Percentiles rank a stretch among this genome's conserved stretches.
Conservation (phyloP, 1,139 yeast species). For the Yamadazyma diospyri region DNA sequence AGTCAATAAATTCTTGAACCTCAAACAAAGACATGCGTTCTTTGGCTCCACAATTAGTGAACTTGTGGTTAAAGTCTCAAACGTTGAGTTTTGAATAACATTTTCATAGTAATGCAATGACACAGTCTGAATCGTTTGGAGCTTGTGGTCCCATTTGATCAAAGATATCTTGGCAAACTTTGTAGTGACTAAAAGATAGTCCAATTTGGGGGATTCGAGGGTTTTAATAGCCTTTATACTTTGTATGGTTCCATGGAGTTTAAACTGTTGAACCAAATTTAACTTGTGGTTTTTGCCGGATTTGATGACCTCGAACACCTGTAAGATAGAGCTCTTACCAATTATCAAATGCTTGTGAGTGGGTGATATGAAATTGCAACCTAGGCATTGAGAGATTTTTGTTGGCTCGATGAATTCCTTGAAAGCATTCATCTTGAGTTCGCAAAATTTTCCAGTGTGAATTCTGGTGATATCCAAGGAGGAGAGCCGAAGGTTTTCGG, state of each 20-base stretch:
- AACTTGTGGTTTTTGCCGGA: slow-evolving; percentile 33
- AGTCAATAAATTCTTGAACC: slow-evolving; percentile 70
- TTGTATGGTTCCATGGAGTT: slow-evolving; percentile 66
- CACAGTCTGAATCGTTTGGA: slow-evolving; percentile 56
- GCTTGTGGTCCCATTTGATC: slow-evolving; percentile 62
- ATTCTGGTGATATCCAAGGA: slow-evolving; percentile 1
- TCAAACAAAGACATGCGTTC: slow-evolving; percentile 57
- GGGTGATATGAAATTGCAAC: slow-evolving; percentile 59
- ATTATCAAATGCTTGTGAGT: slow-evolving; percentile 55
- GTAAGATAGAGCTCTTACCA: slow-evolving; percentile 70
- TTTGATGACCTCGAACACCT: slow-evolving; percentile 52
- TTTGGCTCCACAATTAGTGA: slow-evolving; percentile 64
- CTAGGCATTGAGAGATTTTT: slow-evolving; percentile 59
- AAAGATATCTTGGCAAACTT: slow-evolving; percentile 75
- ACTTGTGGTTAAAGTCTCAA: slow-evolving; percentile 44
- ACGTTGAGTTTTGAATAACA: slow-evolving; percentile 51
- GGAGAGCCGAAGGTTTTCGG: no score
- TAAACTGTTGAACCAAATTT: slow-evolving; percentile 60
- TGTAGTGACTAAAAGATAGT: slow-evolving; percentile 66
- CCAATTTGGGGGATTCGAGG: slow-evolving; percentile 46
- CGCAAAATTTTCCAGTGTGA: slow-evolving; percentile 7
- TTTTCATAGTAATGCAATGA: slow-evolving; percentile 88
- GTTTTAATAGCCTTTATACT: slow-evolving; percentile 56
- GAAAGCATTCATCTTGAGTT: slow-evolving; percentile 66
- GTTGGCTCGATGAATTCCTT: slow-evolving; percentile 80